phyloP scores from a whole-genome alignment of 2,329 filamentous ascomycete genomes.

The Blastomyces percursus region DNA sequence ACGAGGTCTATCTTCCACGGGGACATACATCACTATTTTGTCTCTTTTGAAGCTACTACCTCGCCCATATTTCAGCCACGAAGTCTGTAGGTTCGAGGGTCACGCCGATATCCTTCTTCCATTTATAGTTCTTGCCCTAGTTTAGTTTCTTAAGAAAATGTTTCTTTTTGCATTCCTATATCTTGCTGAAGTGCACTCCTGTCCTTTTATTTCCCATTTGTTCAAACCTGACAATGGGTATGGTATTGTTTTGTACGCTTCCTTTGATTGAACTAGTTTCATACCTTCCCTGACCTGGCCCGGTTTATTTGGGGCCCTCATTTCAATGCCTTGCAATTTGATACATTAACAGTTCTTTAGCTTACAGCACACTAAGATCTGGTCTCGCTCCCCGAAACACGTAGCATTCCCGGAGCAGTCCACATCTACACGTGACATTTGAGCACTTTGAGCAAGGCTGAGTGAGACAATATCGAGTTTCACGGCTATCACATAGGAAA shows the following conservation, averaged over 20 bases:
- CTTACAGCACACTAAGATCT: neutral
- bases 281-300: neutral
- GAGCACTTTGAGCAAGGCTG: neutral
- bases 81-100: neutral
- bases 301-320: neutral
- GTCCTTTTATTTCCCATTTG: neutral
- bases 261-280: neutral
- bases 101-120: neutral
- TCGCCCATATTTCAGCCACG: neutral
- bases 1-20: neutral
- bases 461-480: slow-evolving; percentile 4
- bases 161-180: neutral
- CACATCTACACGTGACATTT: neutral
- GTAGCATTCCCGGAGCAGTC: neutral
- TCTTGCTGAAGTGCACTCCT: neutral
- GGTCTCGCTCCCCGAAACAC: neutral
- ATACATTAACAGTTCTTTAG: neutral
- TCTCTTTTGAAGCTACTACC: neutral
- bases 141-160: neutral
- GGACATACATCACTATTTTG: neutral
- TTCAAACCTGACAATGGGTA: neutral
- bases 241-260: neutral
- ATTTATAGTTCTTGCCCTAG: neutral
- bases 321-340: neutral
- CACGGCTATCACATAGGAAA: neutral